Evolutionary conservation across 2,329 filamentous ascomycete species (phyloP), one percentile per base, ranked within the genome.

Genomic region (Nemania bipapillata): DNA sequence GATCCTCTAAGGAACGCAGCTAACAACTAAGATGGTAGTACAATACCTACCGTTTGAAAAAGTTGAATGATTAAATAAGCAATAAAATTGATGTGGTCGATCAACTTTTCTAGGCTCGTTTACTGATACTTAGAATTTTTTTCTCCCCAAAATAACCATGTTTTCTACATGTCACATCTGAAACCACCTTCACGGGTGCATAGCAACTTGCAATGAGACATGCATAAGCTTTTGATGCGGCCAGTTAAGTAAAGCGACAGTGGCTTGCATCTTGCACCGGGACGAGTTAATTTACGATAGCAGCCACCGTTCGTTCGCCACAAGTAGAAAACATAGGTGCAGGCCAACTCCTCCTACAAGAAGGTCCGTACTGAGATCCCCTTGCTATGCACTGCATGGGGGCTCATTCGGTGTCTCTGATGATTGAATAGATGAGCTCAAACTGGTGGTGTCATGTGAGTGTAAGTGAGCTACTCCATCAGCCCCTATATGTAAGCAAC

Each of bases 201-300:
- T 24, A 50, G 45, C 37, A 28, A n/a, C n/a, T n/a, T n/a, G 40
- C n/a, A 42, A 57, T 53, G 40, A 45, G 40, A 45, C 40, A 45
- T 5, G 40, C 40, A 45, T 45, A 45, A 42, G 30, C 53, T 17
- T 53, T 9, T 20, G n/a, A 67, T 59, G 65, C 60, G 30, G 54
- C 54, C 59, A 42, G 17, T 54, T 60, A 58, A 57, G 65, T 64
- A 57, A 56, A 49, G 30, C 11, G 32, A 11, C 9, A 17, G 60
- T 64, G 65, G 59, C 65, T 59, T 68, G 55, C 54, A 50, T 59
- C 37, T 55, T 54, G 54, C 60, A 52, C 49, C 30, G 30, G 30
- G 49, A 58, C 28, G 32, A n/a, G n/a, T n/a, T n/a, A n/a, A n/a
- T n/a, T n/a, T n/a, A n/a, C n/a, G n/a, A n/a, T n/a, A n/a, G n/a